These are phyloP conservation scores for Coccomyxa sp. DNA, from an alignment of 139 green algal species.

Conservation along the genomic window DNA sequence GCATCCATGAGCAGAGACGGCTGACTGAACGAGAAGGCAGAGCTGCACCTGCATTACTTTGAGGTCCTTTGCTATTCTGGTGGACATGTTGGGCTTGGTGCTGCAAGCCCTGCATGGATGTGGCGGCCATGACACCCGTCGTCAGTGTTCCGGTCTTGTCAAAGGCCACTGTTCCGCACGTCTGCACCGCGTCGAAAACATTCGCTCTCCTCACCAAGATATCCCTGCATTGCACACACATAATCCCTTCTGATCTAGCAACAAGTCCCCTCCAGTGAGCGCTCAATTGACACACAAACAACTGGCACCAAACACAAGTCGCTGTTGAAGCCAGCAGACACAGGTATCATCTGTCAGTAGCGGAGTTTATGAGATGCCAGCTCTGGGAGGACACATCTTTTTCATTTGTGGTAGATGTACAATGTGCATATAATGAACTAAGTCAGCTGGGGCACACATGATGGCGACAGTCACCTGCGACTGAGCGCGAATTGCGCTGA, in stretches of 20 bases:
- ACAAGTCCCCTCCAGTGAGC: background rate
- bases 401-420: background rate
- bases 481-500: constrained; percentile 68
- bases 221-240: constrained; percentile 22
- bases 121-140: constrained; percentile 55
- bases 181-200: constrained; percentile 68
- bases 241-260: too few species aligned
- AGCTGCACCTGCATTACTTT: too few species aligned
- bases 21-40: too few species aligned
- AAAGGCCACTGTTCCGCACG: constrained; percentile 58
- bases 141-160: constrained; percentile 92
- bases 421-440: background rate
- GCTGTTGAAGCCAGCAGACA: background rate
- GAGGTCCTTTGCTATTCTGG: too few species aligned
- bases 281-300: background rate
- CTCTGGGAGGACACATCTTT: too few species aligned
- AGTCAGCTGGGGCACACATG: too few species aligned
- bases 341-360: background rate
- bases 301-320: background rate
- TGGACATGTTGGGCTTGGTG: too few species aligned
- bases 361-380: too few species aligned
- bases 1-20: too few species aligned
- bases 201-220: constrained; percentile 69
- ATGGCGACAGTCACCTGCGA: background rate
- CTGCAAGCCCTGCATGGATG: constrained; percentile 8